Base-by-base conservation (phyloP, 108 stramenopile species). In the Halocafeteria seosinensis region DNA sequence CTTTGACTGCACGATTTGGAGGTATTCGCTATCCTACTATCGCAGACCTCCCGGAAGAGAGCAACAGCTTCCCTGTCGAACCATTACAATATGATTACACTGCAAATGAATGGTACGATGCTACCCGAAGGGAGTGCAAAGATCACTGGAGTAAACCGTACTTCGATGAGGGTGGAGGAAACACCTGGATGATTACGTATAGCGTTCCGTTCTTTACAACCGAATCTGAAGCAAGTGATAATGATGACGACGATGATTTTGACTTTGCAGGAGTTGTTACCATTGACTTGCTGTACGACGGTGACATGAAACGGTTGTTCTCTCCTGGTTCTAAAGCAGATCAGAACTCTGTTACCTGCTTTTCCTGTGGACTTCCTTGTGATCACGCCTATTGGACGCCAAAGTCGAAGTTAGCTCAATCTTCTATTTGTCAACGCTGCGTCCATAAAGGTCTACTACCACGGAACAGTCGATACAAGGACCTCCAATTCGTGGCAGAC, bases 131-230 rank as follows among this genome's bases (percentile, higher is more conserved):
- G 12, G 8, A 11, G 30, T 31, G 11, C 30, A 28, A 12, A 55
- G 53, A 55, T 31, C 12, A 55, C 32, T 55, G 53, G 53, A 55
- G 53, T 31, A 31, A 5, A 31, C 53, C 53, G 5, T 55, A 55
- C 53, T 55, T 55, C 11, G 53, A 55, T 11, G 53, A 5, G 12
- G 53, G 53, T 28, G 53, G 53, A 9, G 53, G 53, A 9, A 31
- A 55, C 53, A 55, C 32, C 53, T 55, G 53, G 53, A 55, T 55
- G 53, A 31, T 55, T 8, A 55, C 53, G 32, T 55, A 55, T 31
- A 9, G 8, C 53, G 53, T 12, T 28, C 53, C 53, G 30, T 5
- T 55, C 32, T 12, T 55, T 8, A 55, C 9, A 5, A 12, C 5
- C 5, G 53, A 8, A 31, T 28, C 9, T 31, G n/a, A n/a, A n/a